phyloP scores from a whole-genome alignment of 306 rosid genomes.

The Macrotyloma uniflorum region DNA sequence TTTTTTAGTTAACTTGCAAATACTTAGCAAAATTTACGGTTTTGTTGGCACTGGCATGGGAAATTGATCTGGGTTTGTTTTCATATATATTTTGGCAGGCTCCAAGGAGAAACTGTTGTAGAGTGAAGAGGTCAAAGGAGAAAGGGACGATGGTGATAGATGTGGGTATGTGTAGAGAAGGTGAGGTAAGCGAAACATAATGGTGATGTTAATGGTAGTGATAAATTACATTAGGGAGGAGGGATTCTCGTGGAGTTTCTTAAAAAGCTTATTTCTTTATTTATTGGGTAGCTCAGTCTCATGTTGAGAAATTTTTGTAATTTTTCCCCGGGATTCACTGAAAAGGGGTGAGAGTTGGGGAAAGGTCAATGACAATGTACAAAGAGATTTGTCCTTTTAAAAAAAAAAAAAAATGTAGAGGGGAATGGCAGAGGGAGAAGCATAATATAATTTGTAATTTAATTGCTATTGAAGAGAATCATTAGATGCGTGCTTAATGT shows the following conservation, averaged over 20 bases:
- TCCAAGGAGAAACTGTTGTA: slow-evolving; percentile 96
- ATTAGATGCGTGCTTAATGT: slow-evolving; percentile 27
- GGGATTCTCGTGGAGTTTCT: slow-evolving; percentile 37
- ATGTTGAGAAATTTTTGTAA: slow-evolving; percentile 45
- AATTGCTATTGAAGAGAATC: not conserved
- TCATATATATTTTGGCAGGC: slow-evolving; percentile 56
- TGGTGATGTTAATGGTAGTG: not conserved
- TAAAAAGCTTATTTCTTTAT: slow-evolving; percentile 47
- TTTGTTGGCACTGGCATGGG: slow-evolving; percentile 17
- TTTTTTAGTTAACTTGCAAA: not conserved
- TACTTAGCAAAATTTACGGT: not conserved
- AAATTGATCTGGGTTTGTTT: slow-evolving; percentile 30
- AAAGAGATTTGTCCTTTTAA: slow-evolving; percentile 36
- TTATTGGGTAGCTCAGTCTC: slow-evolving; percentile 39
- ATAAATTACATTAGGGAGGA: slow-evolving; percentile 18
- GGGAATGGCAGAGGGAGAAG: slow-evolving; percentile 6
- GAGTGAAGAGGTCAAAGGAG: slow-evolving; percentile 57
- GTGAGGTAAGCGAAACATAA: slow-evolving; percentile 73
- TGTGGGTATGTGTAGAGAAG: slow-evolving; percentile 75
- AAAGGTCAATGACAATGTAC: slow-evolving; percentile 41
- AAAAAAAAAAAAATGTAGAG: slow-evolving; percentile 10
- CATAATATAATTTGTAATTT: slow-evolving; percentile 4
- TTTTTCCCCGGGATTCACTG: slow-evolving; percentile 9
- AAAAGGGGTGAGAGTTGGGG: slow-evolving; percentile 30
- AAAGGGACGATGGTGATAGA: slow-evolving; percentile 65